Evolutionary conservation across 2,329 filamentous ascomycete species (phyloP), one percentile per base, ranked within the genome.

Genomic region (Ploettnerulaceae sp.): DNA sequence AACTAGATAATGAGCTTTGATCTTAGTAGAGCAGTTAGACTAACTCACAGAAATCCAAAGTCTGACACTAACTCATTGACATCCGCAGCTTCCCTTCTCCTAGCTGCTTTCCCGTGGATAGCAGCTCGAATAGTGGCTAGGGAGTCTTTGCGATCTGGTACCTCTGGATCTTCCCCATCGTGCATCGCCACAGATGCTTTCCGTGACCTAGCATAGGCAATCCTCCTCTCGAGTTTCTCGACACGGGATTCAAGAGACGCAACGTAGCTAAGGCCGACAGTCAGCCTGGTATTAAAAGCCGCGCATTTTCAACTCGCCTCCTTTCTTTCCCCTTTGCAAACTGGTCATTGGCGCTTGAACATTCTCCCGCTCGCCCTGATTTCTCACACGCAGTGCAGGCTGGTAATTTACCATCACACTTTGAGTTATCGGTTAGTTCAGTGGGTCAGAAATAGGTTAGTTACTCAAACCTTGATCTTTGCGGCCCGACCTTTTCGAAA

Each of bases 341-440:
- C 65, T 96, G 89, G 63, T 97, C 91, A 61, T 94, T 96, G 6
- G 89, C 90, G 46, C 89, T 89, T 5, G 89, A 95, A 66, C 93
- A 98, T 64, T 94, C 89, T 50, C 76, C 82, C 45, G 86, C 82
- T 52, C 89, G 84, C 22, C 90, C 89, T 11, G 89, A 88, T 68
- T 89, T 90, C 67, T 96, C 91, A 64, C 93, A 97, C 14, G 91
- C 91, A 6, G 89, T 94, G 64, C 93, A 98, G 6, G 90, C 89
- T 8, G 93, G 93, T 28, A 97, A 73, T 67, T 96, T 96, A 52
- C 93, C 91, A 69, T 97, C 93, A 62, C 93, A 98, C 81, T 85
- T 61, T 15, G 31, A 24, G 34, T 11, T 29, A 22, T 31, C 12
- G 6, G 31, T 63, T 43, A 61, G 59, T 12, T 48, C 29, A 21